A percentile compares a stretch with the other conserved stretches of the same genome.
phyloP scores from a whole-genome alignment of 2,329 filamentous ascomycete genomes.

The Penicillium sp. region DNA sequence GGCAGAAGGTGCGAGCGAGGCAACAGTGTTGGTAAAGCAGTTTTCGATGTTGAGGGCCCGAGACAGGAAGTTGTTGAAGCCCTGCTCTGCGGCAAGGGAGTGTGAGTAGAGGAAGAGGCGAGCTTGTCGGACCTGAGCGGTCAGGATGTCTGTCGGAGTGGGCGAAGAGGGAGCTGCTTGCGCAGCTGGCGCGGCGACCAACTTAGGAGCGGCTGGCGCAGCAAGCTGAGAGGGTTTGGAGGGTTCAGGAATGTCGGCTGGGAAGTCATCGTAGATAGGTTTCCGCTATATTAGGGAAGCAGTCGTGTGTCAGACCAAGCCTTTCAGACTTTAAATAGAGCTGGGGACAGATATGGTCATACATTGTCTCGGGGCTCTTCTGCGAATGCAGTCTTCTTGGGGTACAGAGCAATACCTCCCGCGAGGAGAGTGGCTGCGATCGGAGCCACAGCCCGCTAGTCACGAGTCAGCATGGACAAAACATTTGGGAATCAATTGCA shows the following conservation, averaged over 20 bases:
- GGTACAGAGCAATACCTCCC: constrained; percentile 39
- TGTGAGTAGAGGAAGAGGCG: constrained; percentile 78
- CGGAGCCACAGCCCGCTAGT: constrained; percentile 38
- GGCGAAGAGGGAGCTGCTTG: constrained; percentile 45
- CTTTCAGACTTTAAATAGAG: background rate
- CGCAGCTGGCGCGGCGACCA: constrained; percentile 15
- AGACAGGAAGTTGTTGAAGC: constrained; percentile 78
- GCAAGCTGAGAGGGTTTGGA: constrained; percentile 20
- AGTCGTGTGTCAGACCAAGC: constrained; percentile 13
- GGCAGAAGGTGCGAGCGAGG: constrained; percentile 79
- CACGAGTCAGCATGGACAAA: constrained; percentile 23
- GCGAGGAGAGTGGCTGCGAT: constrained; percentile 41
- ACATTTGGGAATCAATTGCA: constrained; percentile 14
- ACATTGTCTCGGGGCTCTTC: constrained; percentile 40
- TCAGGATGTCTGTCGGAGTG: constrained; percentile 85
- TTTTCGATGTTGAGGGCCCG: constrained; percentile 80
- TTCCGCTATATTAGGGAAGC: constrained; percentile 32
- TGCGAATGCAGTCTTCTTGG: constrained; percentile 41
- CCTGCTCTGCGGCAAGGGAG: constrained; percentile 71
- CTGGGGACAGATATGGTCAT: constrained; percentile 17
- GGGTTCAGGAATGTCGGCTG: constrained; percentile 29
- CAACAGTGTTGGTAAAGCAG: constrained; percentile 83
- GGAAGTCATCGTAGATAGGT: constrained; percentile 44
- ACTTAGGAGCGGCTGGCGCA: constrained; percentile 12
- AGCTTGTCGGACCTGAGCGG: constrained; percentile 73